These are phyloP conservation scores for Leccinum subrobustum DNA, from an alignment of 1,284 basidiomycete genomes.

Conservation along the genomic window DNA sequence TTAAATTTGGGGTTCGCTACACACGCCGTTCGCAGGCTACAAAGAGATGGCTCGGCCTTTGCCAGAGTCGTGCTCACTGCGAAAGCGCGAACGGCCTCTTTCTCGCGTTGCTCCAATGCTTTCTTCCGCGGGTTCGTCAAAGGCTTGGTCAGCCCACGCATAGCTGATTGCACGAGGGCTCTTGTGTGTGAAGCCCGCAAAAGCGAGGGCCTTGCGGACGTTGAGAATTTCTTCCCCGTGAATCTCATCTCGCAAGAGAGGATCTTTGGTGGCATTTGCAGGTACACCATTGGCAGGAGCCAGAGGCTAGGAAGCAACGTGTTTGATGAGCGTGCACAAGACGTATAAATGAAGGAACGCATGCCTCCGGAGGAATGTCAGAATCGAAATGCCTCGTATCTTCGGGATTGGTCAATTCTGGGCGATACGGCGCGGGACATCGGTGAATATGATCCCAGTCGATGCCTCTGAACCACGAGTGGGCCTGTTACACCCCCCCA, in stretches of 20 bases:
- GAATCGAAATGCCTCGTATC: conserved; percentile 92
- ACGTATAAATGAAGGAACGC: conserved; percentile 34
- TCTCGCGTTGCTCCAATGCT: conserved; percentile 48
- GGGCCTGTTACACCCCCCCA: conserved; percentile 49
- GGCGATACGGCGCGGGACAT: conserved; percentile 83
- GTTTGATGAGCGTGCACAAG: conserved; percentile 28
- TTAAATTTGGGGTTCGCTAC: conserved; percentile 24
- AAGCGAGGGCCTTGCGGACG: conserved; percentile 88
- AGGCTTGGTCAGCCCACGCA: conserved; percentile 68
- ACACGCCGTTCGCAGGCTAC: conserved; percentile 43
- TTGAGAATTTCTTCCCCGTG: conserved; percentile 86
- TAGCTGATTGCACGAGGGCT: conserved; percentile 76
- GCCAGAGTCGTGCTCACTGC: conserved; percentile 55
- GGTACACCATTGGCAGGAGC: conserved; percentile 86
- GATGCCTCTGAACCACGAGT: conserved; percentile 85
- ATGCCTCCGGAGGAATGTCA: conserved; percentile 88
- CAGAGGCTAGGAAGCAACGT: conserved; percentile 63
- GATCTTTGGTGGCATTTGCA: conserved; percentile 83
- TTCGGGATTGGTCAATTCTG: conserved; percentile 74
- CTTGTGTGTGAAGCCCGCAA: conserved; percentile 89
- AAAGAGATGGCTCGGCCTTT: conserved; percentile 77
- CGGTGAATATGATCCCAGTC: conserved; percentile 83
- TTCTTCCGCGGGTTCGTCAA: conserved; percentile 53
- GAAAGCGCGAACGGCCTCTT: conserved; percentile 61
- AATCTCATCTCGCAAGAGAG: conserved; percentile 78